phyloP scores from a whole-genome alignment of 805 yeast genomes.

The Pichia paraexigua region DNA sequence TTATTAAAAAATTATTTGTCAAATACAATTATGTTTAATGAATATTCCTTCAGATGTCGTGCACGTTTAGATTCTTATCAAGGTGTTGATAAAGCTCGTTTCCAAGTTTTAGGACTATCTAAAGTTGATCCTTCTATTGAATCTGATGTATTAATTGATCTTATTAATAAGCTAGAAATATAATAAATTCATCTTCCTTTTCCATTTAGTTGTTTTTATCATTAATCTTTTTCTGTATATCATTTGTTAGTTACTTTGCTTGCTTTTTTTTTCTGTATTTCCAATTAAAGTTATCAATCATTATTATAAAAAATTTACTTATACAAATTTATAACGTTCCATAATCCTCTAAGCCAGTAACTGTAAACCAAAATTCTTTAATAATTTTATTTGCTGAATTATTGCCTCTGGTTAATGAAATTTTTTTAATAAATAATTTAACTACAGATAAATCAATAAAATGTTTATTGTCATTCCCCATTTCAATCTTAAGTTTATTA shows the following conservation, averaged over 20 bases:
- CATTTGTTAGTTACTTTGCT: not conserved
- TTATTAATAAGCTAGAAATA: conserved; percentile 31
- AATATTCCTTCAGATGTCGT: conserved; percentile 65
- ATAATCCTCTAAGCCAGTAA: conserved; percentile 47
- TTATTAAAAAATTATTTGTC: conserved; percentile 21
- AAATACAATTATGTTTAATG: conserved; percentile 46
- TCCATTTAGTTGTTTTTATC: not conserved
- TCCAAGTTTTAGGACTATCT: conserved; percentile 50
- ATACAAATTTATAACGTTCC: conserved; percentile 1
- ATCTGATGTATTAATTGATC: conserved; percentile 46
- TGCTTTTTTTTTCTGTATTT: not conserved
- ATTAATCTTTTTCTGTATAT: not conserved
- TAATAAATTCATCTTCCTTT: conserved; percentile 11
- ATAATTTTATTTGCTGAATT: conserved; percentile 49
- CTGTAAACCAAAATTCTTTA: conserved; percentile 56
- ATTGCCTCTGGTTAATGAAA: conserved; percentile 58
- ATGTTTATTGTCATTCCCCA: conserved; percentile 19
- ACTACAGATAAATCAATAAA: conserved; percentile 21
- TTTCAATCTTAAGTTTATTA: conserved; percentile 21
- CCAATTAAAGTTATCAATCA: not conserved
- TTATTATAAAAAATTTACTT: too few species aligned
- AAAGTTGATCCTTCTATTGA: conserved; percentile 52
- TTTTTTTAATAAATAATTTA: conserved; percentile 44
- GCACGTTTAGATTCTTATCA: conserved; percentile 82
- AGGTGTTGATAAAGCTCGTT: conserved; percentile 69